phyloP scores from a whole-genome alignment of 1,284 basidiomycete species.

The Malassezia japonica region DNA sequence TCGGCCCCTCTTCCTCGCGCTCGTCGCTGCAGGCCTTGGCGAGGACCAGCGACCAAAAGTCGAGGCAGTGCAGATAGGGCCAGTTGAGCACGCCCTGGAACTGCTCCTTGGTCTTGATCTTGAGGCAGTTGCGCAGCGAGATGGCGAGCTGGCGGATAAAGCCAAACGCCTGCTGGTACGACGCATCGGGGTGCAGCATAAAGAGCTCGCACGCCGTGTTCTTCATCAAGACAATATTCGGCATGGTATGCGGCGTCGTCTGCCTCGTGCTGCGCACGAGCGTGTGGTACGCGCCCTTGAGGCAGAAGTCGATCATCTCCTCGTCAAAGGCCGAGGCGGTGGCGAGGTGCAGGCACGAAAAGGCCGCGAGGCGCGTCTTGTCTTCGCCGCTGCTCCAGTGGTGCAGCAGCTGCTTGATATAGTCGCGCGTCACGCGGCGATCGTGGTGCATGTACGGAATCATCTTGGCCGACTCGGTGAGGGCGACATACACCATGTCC shows the following conservation, averaged over 20 bases:
- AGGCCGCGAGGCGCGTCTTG: slow-evolving; percentile 72
- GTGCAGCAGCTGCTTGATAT: slow-evolving; percentile 39
- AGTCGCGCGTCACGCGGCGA: slow-evolving; percentile 33
- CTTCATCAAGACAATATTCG: slow-evolving; percentile 95
- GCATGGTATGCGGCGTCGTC: slow-evolving; percentile 74
- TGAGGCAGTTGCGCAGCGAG: slow-evolving; percentile 81
- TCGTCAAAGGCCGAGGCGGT: slow-evolving; percentile 71
- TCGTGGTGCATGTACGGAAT: slow-evolving; percentile 39
- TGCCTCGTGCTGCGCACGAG: slow-evolving; percentile 72
- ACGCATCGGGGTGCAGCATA: slow-evolving; percentile 58
- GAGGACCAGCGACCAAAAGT: slow-evolving; percentile 83
- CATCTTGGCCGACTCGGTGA: slow-evolving; percentile 42
- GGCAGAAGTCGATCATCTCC: slow-evolving; percentile 69
- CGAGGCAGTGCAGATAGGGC: slow-evolving; percentile 91
- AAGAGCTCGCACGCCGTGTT: slow-evolving; percentile 91
- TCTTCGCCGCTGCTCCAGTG: slow-evolving; percentile 68
- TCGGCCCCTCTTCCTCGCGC: slow-evolving; percentile 52
- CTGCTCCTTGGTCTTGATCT: slow-evolving; percentile 57
- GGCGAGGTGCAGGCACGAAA: slow-evolving; percentile 64
- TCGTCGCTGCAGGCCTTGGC: slow-evolving; percentile 31
- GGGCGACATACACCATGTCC: slow-evolving; percentile 55
- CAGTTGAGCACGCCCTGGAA: slow-evolving; percentile 59
- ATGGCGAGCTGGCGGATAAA: slow-evolving; percentile 95
- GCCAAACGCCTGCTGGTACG: slow-evolving; percentile 88
- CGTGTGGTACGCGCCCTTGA: slow-evolving; percentile 80